Percentiles rank a stretch among this genome's conserved stretches.
These are phyloP conservation scores for Microstegium vimineum DNA, from an alignment of 176 grass and related monocot genomes.

Conservation along the genomic window DNA sequence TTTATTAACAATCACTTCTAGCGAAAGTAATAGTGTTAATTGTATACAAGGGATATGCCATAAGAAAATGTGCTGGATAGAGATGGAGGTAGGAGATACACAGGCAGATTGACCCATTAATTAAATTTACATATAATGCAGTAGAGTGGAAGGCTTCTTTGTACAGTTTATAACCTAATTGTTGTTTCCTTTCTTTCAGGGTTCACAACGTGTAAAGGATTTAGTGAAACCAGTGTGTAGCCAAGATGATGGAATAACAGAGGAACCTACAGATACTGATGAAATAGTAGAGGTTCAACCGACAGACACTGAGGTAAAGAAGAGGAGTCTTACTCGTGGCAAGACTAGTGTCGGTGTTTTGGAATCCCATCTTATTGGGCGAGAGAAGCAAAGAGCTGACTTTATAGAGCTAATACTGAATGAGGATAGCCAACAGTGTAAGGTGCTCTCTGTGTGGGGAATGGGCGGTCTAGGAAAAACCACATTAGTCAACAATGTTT, in stretches of 20 bases:
- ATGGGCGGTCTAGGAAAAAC: slow-evolving; percentile 38
- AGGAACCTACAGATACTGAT: no score
- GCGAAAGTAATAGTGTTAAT: not conserved
- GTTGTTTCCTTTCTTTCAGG: no score
- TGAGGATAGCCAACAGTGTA: accelerated
- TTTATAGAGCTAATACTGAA: not conserved
- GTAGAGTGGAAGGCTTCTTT: no score
- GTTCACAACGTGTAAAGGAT: no score
- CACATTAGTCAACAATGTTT: slow-evolving; percentile 7
- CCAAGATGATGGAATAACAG: no score
- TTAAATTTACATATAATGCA: no score
- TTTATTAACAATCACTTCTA: not conserved
- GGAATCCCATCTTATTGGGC: not conserved
- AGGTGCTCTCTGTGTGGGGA: slow-evolving; percentile 25
- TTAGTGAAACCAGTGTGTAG: no score
- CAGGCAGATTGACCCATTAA: no score
- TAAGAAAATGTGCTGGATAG: no score
- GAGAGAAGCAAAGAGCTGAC: not conserved
- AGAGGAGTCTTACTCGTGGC: not conserved
- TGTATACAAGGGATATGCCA: not conserved
- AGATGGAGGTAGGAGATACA: no score
- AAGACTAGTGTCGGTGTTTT: not conserved
- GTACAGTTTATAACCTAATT: no score
- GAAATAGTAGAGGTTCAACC: no score
- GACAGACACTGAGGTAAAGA: not conserved